phyloP scores from a whole-genome alignment of 176 grass and related monocot genomes.

The Phragmites australis region DNA sequence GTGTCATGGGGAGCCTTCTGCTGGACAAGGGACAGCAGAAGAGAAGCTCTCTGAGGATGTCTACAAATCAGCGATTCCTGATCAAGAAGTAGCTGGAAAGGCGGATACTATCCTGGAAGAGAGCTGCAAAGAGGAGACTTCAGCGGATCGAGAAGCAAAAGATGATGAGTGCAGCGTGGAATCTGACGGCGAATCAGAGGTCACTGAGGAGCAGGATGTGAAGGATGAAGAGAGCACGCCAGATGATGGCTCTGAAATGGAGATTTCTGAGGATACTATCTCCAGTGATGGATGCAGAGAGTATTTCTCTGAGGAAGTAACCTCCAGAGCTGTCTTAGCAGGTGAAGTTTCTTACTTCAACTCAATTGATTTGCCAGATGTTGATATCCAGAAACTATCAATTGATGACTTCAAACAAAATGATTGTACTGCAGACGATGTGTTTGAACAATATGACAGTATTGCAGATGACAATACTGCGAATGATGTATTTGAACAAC shows the following conservation, averaged over 20 bases:
- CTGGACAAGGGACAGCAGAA: constrained; percentile 6
- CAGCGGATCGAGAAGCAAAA: neutral
- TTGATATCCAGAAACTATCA: neutral
- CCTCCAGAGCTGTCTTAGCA: neutral
- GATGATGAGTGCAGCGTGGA: neutral
- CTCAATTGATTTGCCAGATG: neutral
- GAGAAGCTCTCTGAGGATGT: neutral
- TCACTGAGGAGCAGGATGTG: neutral
- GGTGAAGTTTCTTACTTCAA: constrained; percentile 38
- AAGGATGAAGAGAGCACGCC: constrained; percentile 5
- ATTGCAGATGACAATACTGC: neutral
- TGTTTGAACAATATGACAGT: neutral
- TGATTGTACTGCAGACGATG: neutral
- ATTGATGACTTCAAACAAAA: constrained; percentile 18
- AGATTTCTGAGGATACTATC: constrained; percentile 37
- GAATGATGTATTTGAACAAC: constrained; percentile 4
- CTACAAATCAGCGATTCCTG: neutral
- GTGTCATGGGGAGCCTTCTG: neutral
- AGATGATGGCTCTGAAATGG: constrained; percentile 41
- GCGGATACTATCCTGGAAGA: neutral
- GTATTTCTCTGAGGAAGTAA: constrained; percentile 36
- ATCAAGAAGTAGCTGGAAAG: neutral
- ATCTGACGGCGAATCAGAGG: neutral
- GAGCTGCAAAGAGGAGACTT: neutral
- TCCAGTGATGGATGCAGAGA: neutral